Percentiles rank a stretch among this genome's conserved stretches.
phyloP scores from a whole-genome alignment of 257 asterid genomes.

The Nyctanthes arbortristis region DNA sequence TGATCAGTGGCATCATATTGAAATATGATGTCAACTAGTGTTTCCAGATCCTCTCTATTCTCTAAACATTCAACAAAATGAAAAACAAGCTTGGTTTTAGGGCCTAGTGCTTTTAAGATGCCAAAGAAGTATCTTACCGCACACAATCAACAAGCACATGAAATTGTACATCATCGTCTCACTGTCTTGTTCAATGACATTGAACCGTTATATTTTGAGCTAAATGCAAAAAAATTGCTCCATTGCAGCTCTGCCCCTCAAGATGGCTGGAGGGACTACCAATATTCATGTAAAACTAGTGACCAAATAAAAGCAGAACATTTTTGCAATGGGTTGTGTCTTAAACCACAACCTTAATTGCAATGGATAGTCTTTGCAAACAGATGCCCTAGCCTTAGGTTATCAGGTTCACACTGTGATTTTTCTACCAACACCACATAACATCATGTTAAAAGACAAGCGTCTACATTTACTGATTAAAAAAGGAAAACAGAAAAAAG shows the following conservation, averaged over 20 bases:
- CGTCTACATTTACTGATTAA: no score
- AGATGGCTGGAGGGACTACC: neutral
- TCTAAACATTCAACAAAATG: neutral
- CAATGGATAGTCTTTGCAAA: no score
- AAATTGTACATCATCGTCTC: neutral
- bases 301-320: no score
- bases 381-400: neutral
- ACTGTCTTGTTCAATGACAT: neutral
- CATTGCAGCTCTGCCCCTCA: neutral
- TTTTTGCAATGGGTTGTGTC: no score
- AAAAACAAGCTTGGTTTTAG: neutral
- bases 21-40: neutral
- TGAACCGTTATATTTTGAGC: neutral
- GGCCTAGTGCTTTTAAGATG: neutral
- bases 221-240: neutral
- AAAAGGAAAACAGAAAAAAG: no score
- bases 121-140: neutral
- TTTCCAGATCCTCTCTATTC: neutral
- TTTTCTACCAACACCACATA: neutral
- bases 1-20: no score
- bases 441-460: no score
- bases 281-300: neutral
- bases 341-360: no score
- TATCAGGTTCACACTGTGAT: neutral
- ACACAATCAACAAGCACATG: neutral